Conservation (phyloP, 306 rosid species). For the Lagenaria siceraria region DNA sequence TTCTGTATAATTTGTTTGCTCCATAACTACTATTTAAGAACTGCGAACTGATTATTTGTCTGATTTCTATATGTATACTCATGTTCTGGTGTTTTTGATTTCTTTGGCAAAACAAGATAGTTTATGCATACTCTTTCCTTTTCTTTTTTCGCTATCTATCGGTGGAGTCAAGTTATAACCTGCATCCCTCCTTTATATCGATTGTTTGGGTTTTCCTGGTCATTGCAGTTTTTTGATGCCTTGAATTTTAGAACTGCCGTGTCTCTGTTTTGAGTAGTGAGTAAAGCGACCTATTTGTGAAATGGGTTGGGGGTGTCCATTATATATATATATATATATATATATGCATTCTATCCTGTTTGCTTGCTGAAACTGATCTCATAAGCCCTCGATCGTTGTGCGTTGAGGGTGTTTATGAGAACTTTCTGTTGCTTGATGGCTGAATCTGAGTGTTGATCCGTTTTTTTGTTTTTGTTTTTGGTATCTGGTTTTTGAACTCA, state of each 20-base stretch:
- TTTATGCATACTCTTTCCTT: too few relatives aligned
- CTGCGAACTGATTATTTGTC: too few relatives aligned
- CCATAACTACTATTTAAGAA: neutral
- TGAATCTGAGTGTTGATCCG: too few relatives aligned
- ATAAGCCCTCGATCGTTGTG: too few relatives aligned
- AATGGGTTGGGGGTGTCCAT: neutral
- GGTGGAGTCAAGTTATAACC: neutral
- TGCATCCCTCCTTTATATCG: neutral
- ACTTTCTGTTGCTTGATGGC: too few relatives aligned
- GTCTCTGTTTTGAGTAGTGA: neutral
- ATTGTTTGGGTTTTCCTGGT: neutral
- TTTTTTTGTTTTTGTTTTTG: too few relatives aligned
- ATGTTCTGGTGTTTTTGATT: neutral
- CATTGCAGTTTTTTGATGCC: too few relatives aligned
- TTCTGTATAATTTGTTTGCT: neutral
- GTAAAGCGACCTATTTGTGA: neutral
- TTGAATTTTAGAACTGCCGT: neutral
- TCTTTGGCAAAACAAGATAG: neutral
- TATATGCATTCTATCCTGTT: neutral
- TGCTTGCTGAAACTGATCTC: neutral
- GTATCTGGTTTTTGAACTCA: too few relatives aligned
- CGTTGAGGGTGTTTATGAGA: too few relatives aligned
- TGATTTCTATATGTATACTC: too few relatives aligned
- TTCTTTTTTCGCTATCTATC: neutral
- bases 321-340: too few relatives aligned